Evolutionary conservation across 2,329 filamentous ascomycete species (phyloP).

Genomic region (Botrytis medusae): DNA sequence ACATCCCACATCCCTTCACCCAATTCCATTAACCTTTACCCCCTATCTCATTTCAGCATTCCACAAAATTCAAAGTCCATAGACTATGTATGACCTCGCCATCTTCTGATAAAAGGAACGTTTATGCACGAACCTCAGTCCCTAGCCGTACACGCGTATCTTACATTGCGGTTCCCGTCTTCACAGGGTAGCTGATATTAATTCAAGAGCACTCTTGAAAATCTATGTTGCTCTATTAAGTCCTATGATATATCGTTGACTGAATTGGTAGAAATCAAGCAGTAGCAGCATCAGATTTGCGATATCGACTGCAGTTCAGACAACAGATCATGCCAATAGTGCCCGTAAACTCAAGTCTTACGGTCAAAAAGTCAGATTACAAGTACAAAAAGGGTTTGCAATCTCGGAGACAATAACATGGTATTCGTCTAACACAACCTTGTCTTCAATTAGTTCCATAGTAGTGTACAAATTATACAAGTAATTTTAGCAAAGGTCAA

Average conservation of each 20-base stretch:
- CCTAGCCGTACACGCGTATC: neutral
- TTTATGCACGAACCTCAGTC: neutral
- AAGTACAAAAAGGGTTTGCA: too few species aligned
- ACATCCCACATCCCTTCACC: too few species aligned
- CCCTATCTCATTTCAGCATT: neutral
- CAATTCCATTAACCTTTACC: too few species aligned
- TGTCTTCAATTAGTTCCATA: neutral
- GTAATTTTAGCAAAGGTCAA: conserved; percentile 3
- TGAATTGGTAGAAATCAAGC: neutral
- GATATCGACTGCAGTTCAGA: neutral
- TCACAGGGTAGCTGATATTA: neutral
- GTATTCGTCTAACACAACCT: neutral
- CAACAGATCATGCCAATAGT: neutral
- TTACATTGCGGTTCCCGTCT: neutral
- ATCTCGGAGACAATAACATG: neutral
- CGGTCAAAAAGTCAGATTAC: neutral
- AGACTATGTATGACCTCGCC: neutral
- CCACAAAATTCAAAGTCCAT: neutral
- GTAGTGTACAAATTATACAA: conserved; percentile 20
- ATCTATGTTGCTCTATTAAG: neutral
- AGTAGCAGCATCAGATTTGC: neutral
- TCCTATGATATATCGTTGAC: neutral
- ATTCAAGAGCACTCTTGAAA: neutral
- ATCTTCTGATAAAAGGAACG: neutral
- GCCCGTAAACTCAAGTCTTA: neutral